Percentiles rank a stretch among this genome's conserved stretches.
phyloP scores from a whole-genome alignment of 768 basidiomycete species.

The Hygrophorus russula region DNA sequence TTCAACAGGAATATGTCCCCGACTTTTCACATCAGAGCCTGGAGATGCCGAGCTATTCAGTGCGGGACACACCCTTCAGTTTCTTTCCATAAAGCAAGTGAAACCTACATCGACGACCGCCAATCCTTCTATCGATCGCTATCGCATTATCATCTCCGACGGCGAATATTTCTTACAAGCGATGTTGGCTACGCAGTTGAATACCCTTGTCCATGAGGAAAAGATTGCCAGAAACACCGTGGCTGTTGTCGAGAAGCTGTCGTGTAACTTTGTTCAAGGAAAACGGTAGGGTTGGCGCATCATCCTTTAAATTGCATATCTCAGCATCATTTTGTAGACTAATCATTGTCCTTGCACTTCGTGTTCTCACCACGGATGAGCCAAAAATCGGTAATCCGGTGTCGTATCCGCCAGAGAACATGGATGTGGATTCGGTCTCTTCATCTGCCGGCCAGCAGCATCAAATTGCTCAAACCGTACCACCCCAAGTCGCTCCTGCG shows the following conservation, averaged over 20 bases:
- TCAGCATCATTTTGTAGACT: slow-evolving; percentile 35
- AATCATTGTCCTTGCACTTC: slow-evolving; percentile 66
- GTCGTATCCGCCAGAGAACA: slow-evolving; percentile 14
- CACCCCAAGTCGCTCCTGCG: slow-evolving; percentile 7
- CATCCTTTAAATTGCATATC: slow-evolving; percentile 4
- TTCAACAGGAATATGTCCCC: slow-evolving; percentile 43
- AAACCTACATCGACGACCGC: slow-evolving; percentile 18
- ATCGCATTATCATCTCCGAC: slow-evolving; percentile 84
- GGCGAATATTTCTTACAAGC: slow-evolving; percentile 79
- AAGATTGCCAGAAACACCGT: slow-evolving; percentile 56
- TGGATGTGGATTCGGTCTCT: background rate
- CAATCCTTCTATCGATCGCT: slow-evolving; percentile 35
- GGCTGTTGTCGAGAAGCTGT: slow-evolving; percentile 60
- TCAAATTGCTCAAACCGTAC: slow-evolving; percentile 10
- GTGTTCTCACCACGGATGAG: slow-evolving; percentile 36
- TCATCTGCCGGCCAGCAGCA: slow-evolving; percentile 6
- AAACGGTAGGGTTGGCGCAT: slow-evolving; percentile 49
- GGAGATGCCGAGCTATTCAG: slow-evolving; percentile 33
- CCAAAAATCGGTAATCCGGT: slow-evolving; percentile 69
- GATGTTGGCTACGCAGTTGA: slow-evolving; percentile 92
- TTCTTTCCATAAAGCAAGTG: slow-evolving; percentile 79
- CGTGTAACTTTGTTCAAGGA: slow-evolving; percentile 74
- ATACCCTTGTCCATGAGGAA: slow-evolving; percentile 56
- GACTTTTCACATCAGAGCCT: slow-evolving; percentile 34
- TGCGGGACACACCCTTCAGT: slow-evolving; percentile 49